phyloP scores from a whole-genome alignment of 805 yeast species.

The Myxozyma udenii region DNA sequence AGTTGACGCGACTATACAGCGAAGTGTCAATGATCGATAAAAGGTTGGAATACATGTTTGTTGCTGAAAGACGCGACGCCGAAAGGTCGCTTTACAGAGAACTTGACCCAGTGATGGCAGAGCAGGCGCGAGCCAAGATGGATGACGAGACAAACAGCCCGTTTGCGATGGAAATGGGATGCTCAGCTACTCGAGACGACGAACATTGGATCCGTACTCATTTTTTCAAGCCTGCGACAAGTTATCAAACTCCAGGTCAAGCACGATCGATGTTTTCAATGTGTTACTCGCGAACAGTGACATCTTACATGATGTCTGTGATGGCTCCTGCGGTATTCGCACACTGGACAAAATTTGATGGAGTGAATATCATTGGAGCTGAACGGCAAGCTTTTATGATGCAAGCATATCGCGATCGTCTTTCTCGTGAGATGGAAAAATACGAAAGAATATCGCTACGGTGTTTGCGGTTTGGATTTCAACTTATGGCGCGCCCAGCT shows the following conservation, averaged over 20 bases:
- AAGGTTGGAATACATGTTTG: too few species aligned
- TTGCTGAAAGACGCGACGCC: too few species aligned
- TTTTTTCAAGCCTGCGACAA: neutral
- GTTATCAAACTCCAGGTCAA: too few species aligned
- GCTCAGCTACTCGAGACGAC: too few species aligned
- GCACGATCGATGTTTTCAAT: neutral
- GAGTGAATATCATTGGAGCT: neutral
- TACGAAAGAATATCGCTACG: neutral
- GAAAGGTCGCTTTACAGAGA: too few species aligned
- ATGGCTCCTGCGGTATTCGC: neutral
- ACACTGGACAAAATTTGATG: neutral
- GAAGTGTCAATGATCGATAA: too few species aligned
- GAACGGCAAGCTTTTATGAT: neutral
- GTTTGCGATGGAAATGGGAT: too few species aligned
- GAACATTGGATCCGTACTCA: neutral
- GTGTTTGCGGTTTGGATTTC: neutral
- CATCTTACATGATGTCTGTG: neutral
- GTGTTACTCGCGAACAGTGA: neutral
- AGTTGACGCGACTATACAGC: too few species aligned
- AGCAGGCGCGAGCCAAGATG: too few species aligned
- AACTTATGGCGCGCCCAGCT: neutral
- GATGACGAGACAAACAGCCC: too few species aligned
- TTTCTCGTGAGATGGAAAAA: neutral
- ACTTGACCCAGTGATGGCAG: too few species aligned
- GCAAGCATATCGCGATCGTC: neutral